A percentile compares a stretch with the other conserved stretches of the same genome.
Evolutionary conservation across 2,329 filamentous ascomycete genomes (phyloP).

Genomic region (Venturia aucupariae): DNA sequence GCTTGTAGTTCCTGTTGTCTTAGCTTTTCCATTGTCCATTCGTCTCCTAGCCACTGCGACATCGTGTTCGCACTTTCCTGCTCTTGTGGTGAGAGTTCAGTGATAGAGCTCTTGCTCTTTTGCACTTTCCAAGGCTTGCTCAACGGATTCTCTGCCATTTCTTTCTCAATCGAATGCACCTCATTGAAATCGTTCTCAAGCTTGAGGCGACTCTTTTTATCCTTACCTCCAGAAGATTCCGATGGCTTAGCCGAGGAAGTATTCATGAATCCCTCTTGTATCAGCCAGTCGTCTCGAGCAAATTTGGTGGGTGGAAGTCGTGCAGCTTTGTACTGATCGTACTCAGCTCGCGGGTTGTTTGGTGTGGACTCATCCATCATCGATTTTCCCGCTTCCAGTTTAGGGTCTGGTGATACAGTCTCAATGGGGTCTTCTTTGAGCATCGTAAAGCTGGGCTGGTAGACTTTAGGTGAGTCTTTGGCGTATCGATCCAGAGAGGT

Average conservation of each 20-base stretch:
- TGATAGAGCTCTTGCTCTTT: neutral
- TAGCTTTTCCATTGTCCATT: neutral
- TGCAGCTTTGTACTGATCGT: conserved; percentile 9
- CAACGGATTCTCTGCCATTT: neutral
- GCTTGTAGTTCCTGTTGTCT: neutral
- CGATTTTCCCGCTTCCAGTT: neutral
- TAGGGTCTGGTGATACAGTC: neutral
- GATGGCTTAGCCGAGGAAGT: neutral
- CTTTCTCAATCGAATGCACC: conserved; percentile 2
- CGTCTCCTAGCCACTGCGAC: neutral
- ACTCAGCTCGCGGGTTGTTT: neutral
- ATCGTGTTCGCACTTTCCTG: neutral
- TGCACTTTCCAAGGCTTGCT: conserved; percentile 3
- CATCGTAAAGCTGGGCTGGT: conserved; percentile 1
- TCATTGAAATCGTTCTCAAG: conserved; percentile 7
- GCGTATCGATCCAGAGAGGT: neutral
- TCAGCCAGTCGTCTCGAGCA: neutral
- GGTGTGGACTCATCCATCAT: too few relatives aligned
- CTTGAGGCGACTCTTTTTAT: neutral
- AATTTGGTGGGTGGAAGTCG: neutral
- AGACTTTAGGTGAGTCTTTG: neutral
- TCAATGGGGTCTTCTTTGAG: conserved; percentile 10
- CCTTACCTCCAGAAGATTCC: neutral
- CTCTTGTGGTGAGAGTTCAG: neutral
- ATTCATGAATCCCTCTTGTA: conserved; percentile 6